phyloP scores from a whole-genome alignment of 331 rosid genomes.

The Malus hybrid region DNA sequence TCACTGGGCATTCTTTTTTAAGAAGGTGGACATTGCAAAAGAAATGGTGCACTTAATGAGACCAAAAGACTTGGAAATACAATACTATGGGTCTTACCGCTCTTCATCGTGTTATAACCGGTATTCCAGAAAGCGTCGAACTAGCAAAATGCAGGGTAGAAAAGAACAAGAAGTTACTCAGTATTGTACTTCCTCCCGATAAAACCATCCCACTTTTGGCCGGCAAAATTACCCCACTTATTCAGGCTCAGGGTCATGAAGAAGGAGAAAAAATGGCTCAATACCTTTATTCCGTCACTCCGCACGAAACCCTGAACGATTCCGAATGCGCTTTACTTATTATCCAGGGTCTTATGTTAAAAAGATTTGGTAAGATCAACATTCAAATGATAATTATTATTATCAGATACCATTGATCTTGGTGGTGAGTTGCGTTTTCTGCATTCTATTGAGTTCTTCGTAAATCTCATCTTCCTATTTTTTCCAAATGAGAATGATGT shows the following conservation, averaged over 20 bases:
- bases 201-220: not conserved
- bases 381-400: too few relatives aligned
- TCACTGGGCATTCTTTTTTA: not conserved
- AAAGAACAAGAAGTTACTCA: not conserved
- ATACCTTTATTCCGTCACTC: too few relatives aligned
- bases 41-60: not conserved
- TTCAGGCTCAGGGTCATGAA: not conserved
- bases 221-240: too few relatives aligned
- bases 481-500: slow-evolving; percentile 15
- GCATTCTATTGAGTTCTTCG: slow-evolving; percentile 14
- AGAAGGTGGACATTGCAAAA: not conserved
- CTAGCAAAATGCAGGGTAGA: not conserved
- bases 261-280: not conserved
- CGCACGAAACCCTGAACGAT: not conserved
- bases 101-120: not conserved
- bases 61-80: not conserved
- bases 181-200: not conserved
- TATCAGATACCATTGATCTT: slow-evolving; percentile 60
- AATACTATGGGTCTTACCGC: not conserved
- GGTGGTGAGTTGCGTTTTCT: slow-evolving; percentile 49
- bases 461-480: not conserved
- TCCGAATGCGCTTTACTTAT: not conserved
- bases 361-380: not conserved
- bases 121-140: too few relatives aligned
- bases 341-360: not conserved